Base-by-base conservation (phyloP, 441 rosid genomes). In the Melastoma candidum region DNA sequence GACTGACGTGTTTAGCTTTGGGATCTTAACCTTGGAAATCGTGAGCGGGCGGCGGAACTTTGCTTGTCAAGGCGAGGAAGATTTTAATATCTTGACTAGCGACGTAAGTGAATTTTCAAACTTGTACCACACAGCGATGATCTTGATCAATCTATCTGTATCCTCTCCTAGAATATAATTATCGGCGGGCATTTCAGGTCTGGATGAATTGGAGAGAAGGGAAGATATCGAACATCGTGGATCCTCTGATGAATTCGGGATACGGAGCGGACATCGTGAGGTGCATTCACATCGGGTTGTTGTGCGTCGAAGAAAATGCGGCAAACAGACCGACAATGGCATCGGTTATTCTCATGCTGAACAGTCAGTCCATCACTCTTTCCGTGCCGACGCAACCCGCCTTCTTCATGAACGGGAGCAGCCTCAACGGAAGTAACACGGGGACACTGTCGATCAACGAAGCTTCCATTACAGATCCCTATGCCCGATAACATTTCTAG, bases 101-200 rank as follows among this genome's bases (percentile, higher is more conserved):
- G 66, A 71, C 60, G 77, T 77, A 46, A 77, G 85, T 60, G 14
- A 27, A 9, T 12, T 44, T 11, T 12, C 12, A 12, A 3, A 12
- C 0, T 17, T 29, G 26, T 1, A 22, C 12, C 4, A 26, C 29
- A 2, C 0, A 14, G 22, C 36, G 36, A 29, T 3, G 7, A 3
- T 29, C 5, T 3, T 29, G 3, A 29, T 29, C 36, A 29, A 29
- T 17, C 22, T 17, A 17, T 17, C 22, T 17, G 22, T 17, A 17
- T 17, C 22, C 22, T 17, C 22, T 17, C 22, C 22, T 17, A 17
- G 22, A 17, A 17, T 17, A 17, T 17, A 17, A 17, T 17, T 17
- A 17, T 17, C 22, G 22, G 22, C 36, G 36, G 36, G 7, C 36
- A 32, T 39, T 26, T 50, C 32, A 0, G 41, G 0, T 0, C 11